Percentiles rank a stretch among this genome's conserved stretches.
Evolutionary conservation across 2,329 filamentous ascomycete species (phyloP).

Genomic region (Botryotinia convoluta): DNA sequence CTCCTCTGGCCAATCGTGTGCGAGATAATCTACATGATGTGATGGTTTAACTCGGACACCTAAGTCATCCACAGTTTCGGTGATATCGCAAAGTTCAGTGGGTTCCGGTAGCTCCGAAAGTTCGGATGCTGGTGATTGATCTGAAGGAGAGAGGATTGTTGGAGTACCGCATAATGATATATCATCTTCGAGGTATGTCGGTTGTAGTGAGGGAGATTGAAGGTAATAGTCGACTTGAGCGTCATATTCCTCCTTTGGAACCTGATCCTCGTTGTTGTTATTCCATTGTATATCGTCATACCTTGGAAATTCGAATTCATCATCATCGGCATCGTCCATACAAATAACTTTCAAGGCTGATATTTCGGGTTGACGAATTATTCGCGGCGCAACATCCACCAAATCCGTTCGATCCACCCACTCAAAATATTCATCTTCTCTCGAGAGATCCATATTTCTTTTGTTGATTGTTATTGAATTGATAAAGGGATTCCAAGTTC

Average conservation of each 20-base stretch:
- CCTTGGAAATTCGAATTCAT: slow-evolving; percentile 44
- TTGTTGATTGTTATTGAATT: background rate
- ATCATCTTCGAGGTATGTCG: slow-evolving; percentile 37
- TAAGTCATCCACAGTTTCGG: slow-evolving; percentile 48
- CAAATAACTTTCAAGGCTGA: background rate
- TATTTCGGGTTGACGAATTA: slow-evolving; percentile 16
- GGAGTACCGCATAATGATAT: slow-evolving; percentile 54
- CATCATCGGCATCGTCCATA: slow-evolving; percentile 81
- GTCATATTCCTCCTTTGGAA: slow-evolving; percentile 33
- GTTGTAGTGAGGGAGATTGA: slow-evolving; percentile 59
- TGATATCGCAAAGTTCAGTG: slow-evolving; percentile 10
- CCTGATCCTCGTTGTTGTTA: background rate
- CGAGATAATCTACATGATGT: slow-evolving; percentile 89
- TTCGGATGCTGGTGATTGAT: slow-evolving; percentile 45
- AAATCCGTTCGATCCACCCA: slow-evolving; percentile 16
- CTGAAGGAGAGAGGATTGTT: slow-evolving; percentile 51
- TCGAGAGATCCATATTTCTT: slow-evolving; percentile 16
- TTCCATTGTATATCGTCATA: slow-evolving; percentile 39
- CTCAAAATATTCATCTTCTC: slow-evolving; percentile 19
- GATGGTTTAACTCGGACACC: slow-evolving; percentile 59
- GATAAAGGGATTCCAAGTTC: background rate
- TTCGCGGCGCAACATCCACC: slow-evolving; percentile 9
- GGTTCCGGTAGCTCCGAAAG: background rate
- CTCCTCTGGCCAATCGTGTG: slow-evolving; percentile 92
- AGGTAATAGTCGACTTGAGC: slow-evolving; percentile 44